phyloP scores from a whole-genome alignment of 2,329 filamentous ascomycete species.

The Thielaviopsis punctulata region DNA sequence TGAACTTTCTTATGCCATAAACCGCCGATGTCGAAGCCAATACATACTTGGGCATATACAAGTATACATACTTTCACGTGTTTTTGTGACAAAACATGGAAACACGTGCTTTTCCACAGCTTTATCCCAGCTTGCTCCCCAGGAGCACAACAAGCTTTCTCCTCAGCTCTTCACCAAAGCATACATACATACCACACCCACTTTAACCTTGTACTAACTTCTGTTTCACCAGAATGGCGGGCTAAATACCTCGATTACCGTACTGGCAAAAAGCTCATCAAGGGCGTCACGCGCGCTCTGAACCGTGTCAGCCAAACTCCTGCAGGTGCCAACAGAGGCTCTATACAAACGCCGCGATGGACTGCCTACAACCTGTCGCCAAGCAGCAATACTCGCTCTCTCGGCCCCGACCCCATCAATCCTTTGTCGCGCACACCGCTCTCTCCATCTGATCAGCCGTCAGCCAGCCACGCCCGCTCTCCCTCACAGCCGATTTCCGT shows the following conservation, averaged over 20 bases:
- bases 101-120: not conserved
- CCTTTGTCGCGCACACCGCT: conserved; percentile 2
- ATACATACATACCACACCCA: too few species aligned
- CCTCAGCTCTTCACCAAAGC: too few species aligned
- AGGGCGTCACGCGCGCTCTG: conserved; percentile 59
- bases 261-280: conserved; percentile 85
- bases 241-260: conserved; percentile 93
- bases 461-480: not conserved
- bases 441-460: not conserved
- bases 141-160: too few species aligned
- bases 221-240: conserved; percentile 51
- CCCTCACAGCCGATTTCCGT: not conserved
- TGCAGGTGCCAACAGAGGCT: not conserved
- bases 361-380: conserved; percentile 19
- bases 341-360: conserved; percentile 3
- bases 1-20: not conserved
- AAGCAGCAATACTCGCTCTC: conserved; percentile 16
- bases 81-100: not conserved
- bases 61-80: too few species aligned
- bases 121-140: too few species aligned
- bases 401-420: not conserved
- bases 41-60: too few species aligned
- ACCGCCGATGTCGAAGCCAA: not conserved
- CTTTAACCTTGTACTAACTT: conserved; percentile 4
- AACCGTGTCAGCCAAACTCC: conserved; percentile 41